Evolutionary conservation across 805 yeast species (phyloP).

Genomic region (Yarrowia bubula): DNA sequence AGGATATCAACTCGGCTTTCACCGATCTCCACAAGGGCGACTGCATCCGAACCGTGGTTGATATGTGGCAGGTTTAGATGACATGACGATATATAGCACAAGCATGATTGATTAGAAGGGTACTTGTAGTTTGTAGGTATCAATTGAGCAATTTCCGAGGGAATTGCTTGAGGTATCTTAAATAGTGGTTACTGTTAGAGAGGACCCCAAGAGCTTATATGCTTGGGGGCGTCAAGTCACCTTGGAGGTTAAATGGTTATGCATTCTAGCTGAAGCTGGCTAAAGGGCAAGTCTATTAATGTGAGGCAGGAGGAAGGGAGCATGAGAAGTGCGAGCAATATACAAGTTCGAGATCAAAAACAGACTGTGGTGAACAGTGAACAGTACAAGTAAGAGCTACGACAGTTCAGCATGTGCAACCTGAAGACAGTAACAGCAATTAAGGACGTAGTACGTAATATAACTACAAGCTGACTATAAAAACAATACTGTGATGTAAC

Average conservation of each 20-base stretch:
- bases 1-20: conserved; percentile 81
- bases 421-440: too few relatives aligned
- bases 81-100: not conserved
- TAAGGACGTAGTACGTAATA: too few relatives aligned
- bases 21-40: conserved; percentile 93
- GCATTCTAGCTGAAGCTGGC: not conserved
- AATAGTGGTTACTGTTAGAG: too few relatives aligned
- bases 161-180: not conserved
- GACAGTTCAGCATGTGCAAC: too few relatives aligned
- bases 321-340: not conserved
- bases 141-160: not conserved
- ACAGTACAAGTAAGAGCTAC: too few relatives aligned
- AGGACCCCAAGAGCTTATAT: not conserved
- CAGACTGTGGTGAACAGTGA: not conserved
- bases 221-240: not conserved
- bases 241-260: conserved; percentile 9
- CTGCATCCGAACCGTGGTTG: conserved; percentile 87
- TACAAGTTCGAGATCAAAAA: not conserved
- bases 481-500: too few relatives aligned
- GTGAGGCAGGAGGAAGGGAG: not conserved
- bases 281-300: not conserved
- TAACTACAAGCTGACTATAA: too few relatives aligned
- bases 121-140: not conserved
- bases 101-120: not conserved
- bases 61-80: conserved; percentile 15